phyloP scores from a whole-genome alignment of 345 rosid species.

The Chamaenerion angustifolium region DNA sequence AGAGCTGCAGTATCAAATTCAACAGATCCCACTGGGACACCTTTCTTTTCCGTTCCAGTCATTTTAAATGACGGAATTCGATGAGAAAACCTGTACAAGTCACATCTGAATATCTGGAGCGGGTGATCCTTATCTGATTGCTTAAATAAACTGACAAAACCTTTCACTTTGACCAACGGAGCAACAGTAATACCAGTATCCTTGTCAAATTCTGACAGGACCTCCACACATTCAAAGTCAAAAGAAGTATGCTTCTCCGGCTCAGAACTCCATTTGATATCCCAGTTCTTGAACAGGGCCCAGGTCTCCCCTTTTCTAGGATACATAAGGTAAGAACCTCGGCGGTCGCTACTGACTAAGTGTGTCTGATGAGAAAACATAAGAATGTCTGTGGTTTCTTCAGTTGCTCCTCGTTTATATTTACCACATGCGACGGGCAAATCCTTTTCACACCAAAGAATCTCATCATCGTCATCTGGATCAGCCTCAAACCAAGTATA shows the following conservation, averaged over 20 bases:
- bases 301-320: conserved; percentile 75
- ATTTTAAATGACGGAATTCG: conserved; percentile 47
- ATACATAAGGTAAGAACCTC: conserved; percentile 24
- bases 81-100: conserved; percentile 68
- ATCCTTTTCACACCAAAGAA: conserved; percentile 22
- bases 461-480: conserved; percentile 22
- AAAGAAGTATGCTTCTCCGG: conserved; percentile 36
- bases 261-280: conserved; percentile 36
- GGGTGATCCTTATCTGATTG: conserved; percentile 22
- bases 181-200: conserved; percentile 51
- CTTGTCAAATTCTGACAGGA: conserved; percentile 37
- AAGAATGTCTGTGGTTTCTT: conserved; percentile 23
- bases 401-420: conserved; percentile 23
- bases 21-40: conserved; percentile 58
- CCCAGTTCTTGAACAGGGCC: conserved; percentile 77
- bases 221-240: conserved; percentile 54
- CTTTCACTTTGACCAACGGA: conserved; percentile 53
- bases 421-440: conserved; percentile 65
- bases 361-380: conserved; percentile 59
- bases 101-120: conserved; percentile 24
- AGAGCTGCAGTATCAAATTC: conserved; percentile 74
- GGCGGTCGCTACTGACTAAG: conserved; percentile 6
- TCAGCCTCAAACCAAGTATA: conserved; percentile 67
- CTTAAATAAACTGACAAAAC: conserved; percentile 59
- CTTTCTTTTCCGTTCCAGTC: conserved; percentile 63